Conservation (phyloP, 495 filamentous ascomycete genomes). For the Neurospora sp. region DNA sequence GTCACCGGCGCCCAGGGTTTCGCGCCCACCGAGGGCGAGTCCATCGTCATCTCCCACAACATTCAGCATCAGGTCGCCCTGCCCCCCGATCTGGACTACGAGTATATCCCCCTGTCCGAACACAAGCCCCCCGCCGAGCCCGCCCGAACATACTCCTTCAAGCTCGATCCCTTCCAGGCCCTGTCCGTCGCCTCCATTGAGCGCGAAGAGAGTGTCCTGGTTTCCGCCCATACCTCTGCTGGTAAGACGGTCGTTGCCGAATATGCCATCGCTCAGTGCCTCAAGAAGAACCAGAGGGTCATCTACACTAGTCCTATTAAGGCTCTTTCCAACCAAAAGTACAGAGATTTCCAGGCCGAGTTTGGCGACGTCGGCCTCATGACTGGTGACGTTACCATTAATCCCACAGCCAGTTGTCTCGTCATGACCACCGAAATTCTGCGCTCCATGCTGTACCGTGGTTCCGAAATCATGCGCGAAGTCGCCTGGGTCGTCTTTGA, state of each 20-base stretch:
- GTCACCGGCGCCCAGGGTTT: constrained; percentile 75
- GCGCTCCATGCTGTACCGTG: constrained; percentile 94
- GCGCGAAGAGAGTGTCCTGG: constrained; percentile 87
- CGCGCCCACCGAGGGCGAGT: constrained; percentile 43
- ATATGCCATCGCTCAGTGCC: constrained; percentile 94
- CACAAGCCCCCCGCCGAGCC: constrained; percentile 79
- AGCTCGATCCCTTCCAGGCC: constrained; percentile 93
- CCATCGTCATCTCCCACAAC: constrained; percentile 85
- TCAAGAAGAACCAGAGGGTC: constrained; percentile 93
- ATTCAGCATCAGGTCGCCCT: constrained; percentile 96
- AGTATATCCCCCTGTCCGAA: constrained; percentile 83
- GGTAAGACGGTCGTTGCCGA: constrained; percentile 98
- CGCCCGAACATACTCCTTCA: constrained; percentile 75
- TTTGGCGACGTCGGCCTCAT: constrained; percentile 97
- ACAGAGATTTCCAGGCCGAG: constrained; percentile 86
- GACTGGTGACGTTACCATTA: constrained; percentile 99
- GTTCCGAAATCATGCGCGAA: constrained; percentile 98
- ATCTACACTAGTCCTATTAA: constrained; percentile 99
- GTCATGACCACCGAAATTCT: constrained; percentile 99
- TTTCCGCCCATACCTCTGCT: constrained; percentile 94
- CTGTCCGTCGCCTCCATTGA: constrained; percentile 88
- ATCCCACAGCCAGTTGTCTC: constrained; percentile 92
- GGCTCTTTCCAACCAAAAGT: constrained; percentile 96
- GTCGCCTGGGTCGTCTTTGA: constrained; percentile 97
- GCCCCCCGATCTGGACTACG: constrained; percentile 71